These are phyloP conservation scores for Rutstroemia sp. DNA, from an alignment of 2,329 filamentous ascomycete genomes.

Conservation along the genomic window DNA sequence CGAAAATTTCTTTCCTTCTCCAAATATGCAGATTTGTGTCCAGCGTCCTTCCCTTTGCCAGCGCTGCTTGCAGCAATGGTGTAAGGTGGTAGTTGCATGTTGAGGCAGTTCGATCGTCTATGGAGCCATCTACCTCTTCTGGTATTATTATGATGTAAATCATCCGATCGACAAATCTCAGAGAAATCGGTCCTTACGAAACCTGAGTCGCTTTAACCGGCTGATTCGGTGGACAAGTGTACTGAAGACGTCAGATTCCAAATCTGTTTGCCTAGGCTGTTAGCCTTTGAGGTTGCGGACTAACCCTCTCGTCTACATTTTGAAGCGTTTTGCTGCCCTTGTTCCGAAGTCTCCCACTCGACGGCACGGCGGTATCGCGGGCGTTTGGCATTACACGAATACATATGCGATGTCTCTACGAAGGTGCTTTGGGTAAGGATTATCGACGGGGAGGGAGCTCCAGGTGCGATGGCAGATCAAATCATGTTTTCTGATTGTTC, in stretches of 20 bases:
- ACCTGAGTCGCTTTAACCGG: constrained; percentile 61
- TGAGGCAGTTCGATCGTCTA: constrained; percentile 78
- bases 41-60: constrained; percentile 67
- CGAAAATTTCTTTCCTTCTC: constrained; percentile 31
- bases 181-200: constrained; percentile 58
- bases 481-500: too few species aligned
- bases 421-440: too few species aligned
- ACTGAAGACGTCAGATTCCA: constrained; percentile 77
- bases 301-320: constrained; percentile 29
- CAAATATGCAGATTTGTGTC: constrained; percentile 74
- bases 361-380: too few species aligned
- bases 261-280: constrained; percentile 84
- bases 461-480: too few species aligned
- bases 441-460: too few species aligned
- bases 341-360: too few species aligned
- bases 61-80: constrained; percentile 51
- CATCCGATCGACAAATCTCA: constrained; percentile 94
- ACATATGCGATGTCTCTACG: too few species aligned
- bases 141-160: constrained; percentile 60
- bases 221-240: constrained; percentile 57
- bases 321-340: neutral
- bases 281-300: constrained; percentile 82
- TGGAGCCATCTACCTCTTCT: constrained; percentile 60
- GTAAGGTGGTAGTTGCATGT: constrained; percentile 58
- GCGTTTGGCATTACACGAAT: too few species aligned